Conservation (phyloP, 495 filamentous ascomycete species). For the Poronia punctata region DNA sequence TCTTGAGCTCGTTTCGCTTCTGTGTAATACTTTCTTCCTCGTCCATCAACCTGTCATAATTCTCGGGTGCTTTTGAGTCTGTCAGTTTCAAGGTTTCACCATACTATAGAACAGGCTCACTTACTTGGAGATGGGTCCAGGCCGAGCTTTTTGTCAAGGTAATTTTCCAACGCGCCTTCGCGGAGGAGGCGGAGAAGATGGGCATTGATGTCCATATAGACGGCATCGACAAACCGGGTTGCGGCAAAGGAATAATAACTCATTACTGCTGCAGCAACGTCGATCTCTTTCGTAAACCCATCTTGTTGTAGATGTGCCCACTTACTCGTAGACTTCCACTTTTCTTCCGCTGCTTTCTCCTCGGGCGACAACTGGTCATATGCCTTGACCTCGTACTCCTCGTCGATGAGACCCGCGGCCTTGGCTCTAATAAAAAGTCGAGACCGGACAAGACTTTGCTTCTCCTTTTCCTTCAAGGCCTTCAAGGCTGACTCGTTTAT, state of each 20-base stretch:
- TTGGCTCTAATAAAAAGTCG: slow-evolving; percentile 25
- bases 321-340: slow-evolving; percentile 10
- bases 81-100: slow-evolving; percentile 1
- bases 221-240: slow-evolving; percentile 37
- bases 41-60: slow-evolving; percentile 29
- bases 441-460: slow-evolving; percentile 18
- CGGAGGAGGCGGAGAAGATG: slow-evolving; percentile 27
- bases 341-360: slow-evolving; percentile 12
- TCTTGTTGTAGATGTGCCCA: slow-evolving; percentile 29
- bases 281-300: slow-evolving; percentile 31
- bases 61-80: slow-evolving; percentile 10
- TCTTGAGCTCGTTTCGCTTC: slow-evolving; percentile 19
- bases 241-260: slow-evolving; percentile 42
- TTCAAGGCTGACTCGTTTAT: slow-evolving; percentile 24
- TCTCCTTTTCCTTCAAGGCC: slow-evolving; percentile 22
- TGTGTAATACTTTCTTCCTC: slow-evolving; percentile 27
- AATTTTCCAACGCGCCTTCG: slow-evolving; percentile 18
- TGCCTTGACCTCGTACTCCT: slow-evolving; percentile 4
- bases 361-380: slow-evolving; percentile 30
- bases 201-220: slow-evolving; percentile 31
- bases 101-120: background rate
- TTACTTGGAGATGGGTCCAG: slow-evolving; percentile 17
- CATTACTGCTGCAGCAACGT: slow-evolving; percentile 35
- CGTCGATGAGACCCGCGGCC: slow-evolving; percentile 8
- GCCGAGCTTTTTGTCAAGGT: slow-evolving; percentile 33